Evolutionary conservation across 164 flowering plant species (phyloP), one percentile per base, ranked within the genome.

Genomic region (Vitis labrusca): DNA sequence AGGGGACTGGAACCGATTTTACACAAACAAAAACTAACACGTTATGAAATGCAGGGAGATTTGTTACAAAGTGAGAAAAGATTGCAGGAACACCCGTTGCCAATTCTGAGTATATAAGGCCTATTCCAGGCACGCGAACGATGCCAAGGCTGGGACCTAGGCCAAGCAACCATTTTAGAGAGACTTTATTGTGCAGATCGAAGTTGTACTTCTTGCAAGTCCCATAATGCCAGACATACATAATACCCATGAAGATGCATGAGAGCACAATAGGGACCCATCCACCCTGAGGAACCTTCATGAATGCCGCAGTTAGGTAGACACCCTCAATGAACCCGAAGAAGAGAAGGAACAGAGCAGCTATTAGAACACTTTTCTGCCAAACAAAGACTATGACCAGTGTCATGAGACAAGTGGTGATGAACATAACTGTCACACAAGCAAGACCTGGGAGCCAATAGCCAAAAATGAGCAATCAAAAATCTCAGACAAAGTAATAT

Each of bases 41-140:
- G 61, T 85, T 83, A 75, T 93, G 98, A 64, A 93, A 93, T 32
- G 98, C 94, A 8, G 97, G 98, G 54, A 92, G 91, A 74, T 92
- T 92, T 10, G 97, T 92, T 19, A 92, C 90, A 73, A 92, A 92
- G 74, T 92, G 98, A 47, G 94, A 88, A 74, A 93, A 93, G 71
- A 93, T 89, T 8, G 98, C 68, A 49, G 98, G 98, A 9, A 93
- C 91, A 55, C 98, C 98, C 3, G 93, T 88, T 2, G 92, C 98
- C 68, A 93, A 69, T 76, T 93, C 98, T 2, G 97, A 85, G 82
- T 93, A 93, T 63, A 93, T 81, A 61, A 93, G 91, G 58, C 98
- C 98, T 29, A 93, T 87, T 9, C 98, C 98, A 10, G 98, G 98
- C 47, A 93, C 98, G 44, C 98, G 94, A 29, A 88, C 97, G 56